phyloP scores from a whole-genome alignment of 345 rosid genomes.

The Euclidium syriacum region DNA sequence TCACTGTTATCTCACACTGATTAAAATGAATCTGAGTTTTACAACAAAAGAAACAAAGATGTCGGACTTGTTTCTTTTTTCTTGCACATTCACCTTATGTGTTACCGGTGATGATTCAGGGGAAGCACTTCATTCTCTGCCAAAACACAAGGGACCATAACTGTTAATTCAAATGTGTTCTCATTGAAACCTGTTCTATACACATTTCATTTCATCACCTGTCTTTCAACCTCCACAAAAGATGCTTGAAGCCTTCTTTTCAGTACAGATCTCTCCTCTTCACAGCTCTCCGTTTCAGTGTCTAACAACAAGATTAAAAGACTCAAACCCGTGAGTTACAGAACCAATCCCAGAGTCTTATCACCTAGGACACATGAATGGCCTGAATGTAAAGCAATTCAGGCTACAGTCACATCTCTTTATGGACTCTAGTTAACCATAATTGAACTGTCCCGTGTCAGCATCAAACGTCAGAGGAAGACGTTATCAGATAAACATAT shows the following conservation, averaged over 20 bases:
- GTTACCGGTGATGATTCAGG: conserved; percentile 48
- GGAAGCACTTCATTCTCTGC: conserved; percentile 98
- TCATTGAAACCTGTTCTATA: conserved; percentile 13
- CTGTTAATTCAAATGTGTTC: neutral
- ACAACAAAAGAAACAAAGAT: conserved; percentile 7
- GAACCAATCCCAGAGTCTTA: neutral
- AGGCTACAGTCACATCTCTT: conserved; percentile 29
- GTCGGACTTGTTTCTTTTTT: neutral
- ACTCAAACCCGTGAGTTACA: neutral
- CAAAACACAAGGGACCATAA: conserved; percentile 32
- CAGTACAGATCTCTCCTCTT: conserved; percentile 55
- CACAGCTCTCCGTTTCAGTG: conserved; percentile 64
- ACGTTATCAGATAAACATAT: conserved; percentile 15
- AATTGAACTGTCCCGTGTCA: conserved; percentile 25
- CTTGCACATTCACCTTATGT: conserved; percentile 11
- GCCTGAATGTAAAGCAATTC: conserved; percentile 16
- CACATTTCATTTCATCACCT: conserved; percentile 46
- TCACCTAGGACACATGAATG: conserved; percentile 27
- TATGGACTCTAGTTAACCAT: conserved; percentile 30
- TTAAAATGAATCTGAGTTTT: conserved; percentile 4
- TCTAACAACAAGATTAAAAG: conserved; percentile 41
- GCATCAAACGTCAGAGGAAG: conserved; percentile 22
- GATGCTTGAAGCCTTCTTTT: conserved; percentile 76
- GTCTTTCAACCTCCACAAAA: conserved; percentile 81
- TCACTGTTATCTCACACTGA: conserved; percentile 9